Conservation (phyloP, 305 asterid genomes). For the Fraxinus angustifolia region DNA sequence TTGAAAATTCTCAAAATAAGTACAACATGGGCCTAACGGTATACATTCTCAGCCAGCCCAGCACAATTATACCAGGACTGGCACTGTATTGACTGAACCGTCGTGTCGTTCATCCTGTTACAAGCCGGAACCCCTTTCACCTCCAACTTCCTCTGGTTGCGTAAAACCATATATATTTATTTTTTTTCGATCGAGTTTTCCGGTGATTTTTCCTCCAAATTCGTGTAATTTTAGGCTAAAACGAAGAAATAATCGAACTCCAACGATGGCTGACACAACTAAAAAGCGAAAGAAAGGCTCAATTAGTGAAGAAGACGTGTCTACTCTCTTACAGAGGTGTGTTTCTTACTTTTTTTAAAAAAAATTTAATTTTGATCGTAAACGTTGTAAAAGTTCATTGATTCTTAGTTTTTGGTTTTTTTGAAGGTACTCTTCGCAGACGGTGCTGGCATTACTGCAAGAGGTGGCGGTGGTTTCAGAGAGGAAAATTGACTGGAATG, state of each 20-base stretch:
- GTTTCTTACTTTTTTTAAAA: neutral
- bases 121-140: neutral
- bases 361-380: neutral
- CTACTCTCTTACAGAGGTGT: conserved; percentile 51
- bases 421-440: conserved; percentile 52
- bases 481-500: conserved; percentile 70
- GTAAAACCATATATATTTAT: neutral
- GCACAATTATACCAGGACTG: neutral
- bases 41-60: neutral
- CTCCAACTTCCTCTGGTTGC: neutral
- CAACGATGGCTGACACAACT: conserved; percentile 50
- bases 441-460: conserved; percentile 62
- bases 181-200: neutral
- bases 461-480: conserved; percentile 60
- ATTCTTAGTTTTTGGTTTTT: neutral
- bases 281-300: conserved; percentile 48
- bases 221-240: neutral
- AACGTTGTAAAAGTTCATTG: neutral
- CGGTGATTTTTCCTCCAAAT: neutral
- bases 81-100: neutral
- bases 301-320: conserved; percentile 50
- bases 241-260: conserved; percentile 5
- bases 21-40: neutral
- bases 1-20: neutral
- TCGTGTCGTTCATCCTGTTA: conserved; percentile 18